Percentiles rank a stretch among this genome's conserved stretches.
Evolutionary conservation across 2,329 filamentous ascomycete genomes (phyloP).

Genomic region (Neofusicoccum kwambonambiense): DNA sequence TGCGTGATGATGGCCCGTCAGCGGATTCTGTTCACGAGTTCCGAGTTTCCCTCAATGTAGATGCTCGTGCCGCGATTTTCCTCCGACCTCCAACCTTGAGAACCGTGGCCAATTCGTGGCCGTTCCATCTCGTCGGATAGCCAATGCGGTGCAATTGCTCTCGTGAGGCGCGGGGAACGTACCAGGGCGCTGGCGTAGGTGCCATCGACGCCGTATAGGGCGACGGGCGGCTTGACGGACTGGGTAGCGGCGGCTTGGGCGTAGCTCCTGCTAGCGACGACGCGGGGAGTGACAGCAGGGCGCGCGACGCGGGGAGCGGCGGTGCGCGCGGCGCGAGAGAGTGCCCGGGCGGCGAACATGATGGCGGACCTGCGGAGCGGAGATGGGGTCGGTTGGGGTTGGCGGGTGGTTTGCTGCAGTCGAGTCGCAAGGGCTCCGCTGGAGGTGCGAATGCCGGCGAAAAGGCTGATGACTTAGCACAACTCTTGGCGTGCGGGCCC

Average conservation of each 20-base stretch:
- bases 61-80: constrained; percentile 8
- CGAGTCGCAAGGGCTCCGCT: neutral
- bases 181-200: constrained; percentile 99
- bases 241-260: constrained; percentile 58
- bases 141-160: constrained; percentile 12
- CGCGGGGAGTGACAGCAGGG: constrained; percentile 55
- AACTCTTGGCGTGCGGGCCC: constrained; percentile 7
- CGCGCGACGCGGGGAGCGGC: constrained; percentile 51
- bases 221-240: constrained; percentile 78
- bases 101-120: neutral
- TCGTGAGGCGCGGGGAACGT: constrained; percentile 46
- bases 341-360: constrained; percentile 58
- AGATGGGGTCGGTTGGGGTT: constrained; percentile 16
- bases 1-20: constrained; percentile 1
- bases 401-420: constrained; percentile 6
- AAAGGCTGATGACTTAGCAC: constrained; percentile 19
- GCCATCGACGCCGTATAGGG: constrained; percentile 93
- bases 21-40: neutral
- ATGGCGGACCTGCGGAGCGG: constrained; percentile 24
- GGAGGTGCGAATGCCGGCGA: constrained; percentile 18
- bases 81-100: neutral
- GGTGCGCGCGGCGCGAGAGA: constrained; percentile 58
- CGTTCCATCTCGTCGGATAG: constrained; percentile 5
- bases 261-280: constrained; percentile 70
- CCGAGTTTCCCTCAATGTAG: neutral